phyloP scores from a whole-genome alignment of 1,284 basidiomycete genomes.

The Vanrija pseudolonga region DNA sequence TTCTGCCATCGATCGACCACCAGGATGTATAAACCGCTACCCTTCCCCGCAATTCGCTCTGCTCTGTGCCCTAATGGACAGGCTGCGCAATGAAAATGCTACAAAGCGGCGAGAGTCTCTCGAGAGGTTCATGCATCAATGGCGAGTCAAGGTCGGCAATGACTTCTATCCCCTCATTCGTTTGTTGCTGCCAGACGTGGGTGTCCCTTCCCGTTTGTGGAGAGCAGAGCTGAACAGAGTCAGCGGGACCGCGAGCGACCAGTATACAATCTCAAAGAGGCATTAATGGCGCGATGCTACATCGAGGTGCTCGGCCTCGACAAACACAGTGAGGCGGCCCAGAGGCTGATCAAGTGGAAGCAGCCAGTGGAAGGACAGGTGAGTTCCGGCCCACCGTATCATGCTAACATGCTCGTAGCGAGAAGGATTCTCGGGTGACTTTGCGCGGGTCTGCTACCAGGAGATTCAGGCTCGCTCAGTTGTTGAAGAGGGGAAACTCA shows the following conservation, averaged over 20 bases:
- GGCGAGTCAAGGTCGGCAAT: constrained; percentile 50
- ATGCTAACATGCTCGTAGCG: constrained; percentile 10
- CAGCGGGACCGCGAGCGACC: constrained; percentile 87
- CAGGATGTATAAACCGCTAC: constrained; percentile 44
- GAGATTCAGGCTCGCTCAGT: constrained; percentile 80
- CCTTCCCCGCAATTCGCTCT: constrained; percentile 46
- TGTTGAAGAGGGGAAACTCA: constrained; percentile 67
- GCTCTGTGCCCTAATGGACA: constrained; percentile 46
- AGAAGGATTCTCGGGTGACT: constrained; percentile 62
- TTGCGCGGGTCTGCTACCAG: constrained; percentile 76
- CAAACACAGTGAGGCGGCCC: constrained; percentile 69
- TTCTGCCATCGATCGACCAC: constrained; percentile 41
- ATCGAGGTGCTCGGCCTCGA: constrained; percentile 81
- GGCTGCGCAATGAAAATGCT: constrained; percentile 40
- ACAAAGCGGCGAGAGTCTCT: constrained; percentile 39
- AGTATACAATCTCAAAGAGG: constrained; percentile 87
- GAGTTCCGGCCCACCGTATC: neutral
- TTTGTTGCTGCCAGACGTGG: constrained; percentile 52
- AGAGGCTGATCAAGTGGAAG: constrained; percentile 84
- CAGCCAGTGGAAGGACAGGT: constrained; percentile 56
- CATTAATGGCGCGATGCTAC: constrained; percentile 81
- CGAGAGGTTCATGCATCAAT: constrained; percentile 41
- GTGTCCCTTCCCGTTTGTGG: constrained; percentile 16
- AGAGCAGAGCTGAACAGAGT: neutral
- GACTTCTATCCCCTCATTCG: constrained; percentile 53